Evolutionary conservation across 2,329 filamentous ascomycete species (phyloP), one percentile per base, ranked within the genome.

Genomic region (Xylaria sp.): DNA sequence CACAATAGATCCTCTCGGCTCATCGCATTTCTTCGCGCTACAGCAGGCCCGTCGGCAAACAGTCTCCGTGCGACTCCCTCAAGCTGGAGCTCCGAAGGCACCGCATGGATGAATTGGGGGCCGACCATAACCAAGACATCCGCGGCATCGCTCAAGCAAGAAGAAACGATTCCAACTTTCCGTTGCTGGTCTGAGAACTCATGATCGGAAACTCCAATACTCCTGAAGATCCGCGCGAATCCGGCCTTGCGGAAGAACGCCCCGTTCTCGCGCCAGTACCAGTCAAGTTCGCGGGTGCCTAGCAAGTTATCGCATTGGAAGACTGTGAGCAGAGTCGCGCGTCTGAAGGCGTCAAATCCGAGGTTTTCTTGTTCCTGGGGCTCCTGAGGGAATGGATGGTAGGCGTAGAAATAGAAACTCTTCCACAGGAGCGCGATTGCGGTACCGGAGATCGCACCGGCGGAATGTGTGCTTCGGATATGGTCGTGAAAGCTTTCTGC

Each of bases 391-490:
- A 63, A 66, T 37, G 64, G 59, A 18, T 66, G 68, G n/a, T 44
- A 37, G 12, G 68, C 64, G 50, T 70, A 70, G 50, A 70, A 70
- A 44, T 57, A 10, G 23, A 70, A 67, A 67, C 63, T 67, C 46
- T n/a, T n/a, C 68, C 55, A 70, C 18, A 70, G 68, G 9, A 67
- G 48, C 34, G 3, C 6, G 13, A 70, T 32, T 7, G 54, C 52
- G 32, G 54, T 23, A 18, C 64, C 64, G 7, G 59, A 64, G 18
- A 70, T 63, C 13, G 13, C 34, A 9, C 0, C n/a, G 1, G 6
- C 59, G 0, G 59, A 25, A 18, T 64, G n/a, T 4, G 41, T 23
- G 7, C 41, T 46, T 46, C 68, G 63, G 13, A 64, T 13, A 63
- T 67, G 60, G 18, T 9, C 44, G 23, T 18, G 64, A 37, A 67